Conservation (phyloP, 192 early-diverging fungal species). For the Dimargaris xerosporica region DNA sequence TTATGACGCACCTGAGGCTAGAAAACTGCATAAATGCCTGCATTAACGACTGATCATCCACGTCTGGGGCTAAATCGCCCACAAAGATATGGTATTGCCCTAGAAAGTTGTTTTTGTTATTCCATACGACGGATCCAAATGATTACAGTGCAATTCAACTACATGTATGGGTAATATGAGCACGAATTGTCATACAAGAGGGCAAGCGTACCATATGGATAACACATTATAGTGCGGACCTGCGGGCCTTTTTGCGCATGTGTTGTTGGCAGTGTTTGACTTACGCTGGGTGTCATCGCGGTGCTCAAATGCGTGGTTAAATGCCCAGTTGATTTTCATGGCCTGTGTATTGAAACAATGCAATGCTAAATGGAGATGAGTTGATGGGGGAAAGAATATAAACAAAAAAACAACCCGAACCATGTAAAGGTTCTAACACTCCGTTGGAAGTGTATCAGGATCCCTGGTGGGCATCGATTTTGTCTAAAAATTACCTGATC, state of each 20-base stretch:
- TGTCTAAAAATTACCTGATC: conserved; percentile 44
- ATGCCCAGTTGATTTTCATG: conserved; percentile 55
- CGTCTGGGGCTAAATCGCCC: conserved; percentile 81
- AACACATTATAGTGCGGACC: background rate
- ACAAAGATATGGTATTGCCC: conserved; percentile 83
- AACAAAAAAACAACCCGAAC: background rate
- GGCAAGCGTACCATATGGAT: background rate
- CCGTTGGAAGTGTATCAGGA: background rate
- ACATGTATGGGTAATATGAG: background rate
- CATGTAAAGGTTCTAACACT: background rate
- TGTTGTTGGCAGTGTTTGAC: background rate
- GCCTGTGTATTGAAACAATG: conserved; percentile 25
- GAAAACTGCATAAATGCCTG: conserved; percentile 65
- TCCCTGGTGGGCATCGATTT: too few relatives aligned
- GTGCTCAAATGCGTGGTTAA: conserved; percentile 19
- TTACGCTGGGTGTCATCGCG: conserved; percentile 54
- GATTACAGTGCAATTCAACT: too few relatives aligned
- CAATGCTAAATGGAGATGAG: background rate
- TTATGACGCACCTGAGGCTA: conserved; percentile 47
- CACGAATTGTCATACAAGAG: background rate
- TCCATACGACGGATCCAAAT: too few relatives aligned
- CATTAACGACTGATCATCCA: conserved; percentile 63
- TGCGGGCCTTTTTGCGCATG: background rate
- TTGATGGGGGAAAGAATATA: background rate
- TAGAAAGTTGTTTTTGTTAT: conserved; percentile 12